phyloP scores from a whole-genome alignment of 2,329 filamentous ascomycete genomes.

The Cryphonectria naterciae region DNA sequence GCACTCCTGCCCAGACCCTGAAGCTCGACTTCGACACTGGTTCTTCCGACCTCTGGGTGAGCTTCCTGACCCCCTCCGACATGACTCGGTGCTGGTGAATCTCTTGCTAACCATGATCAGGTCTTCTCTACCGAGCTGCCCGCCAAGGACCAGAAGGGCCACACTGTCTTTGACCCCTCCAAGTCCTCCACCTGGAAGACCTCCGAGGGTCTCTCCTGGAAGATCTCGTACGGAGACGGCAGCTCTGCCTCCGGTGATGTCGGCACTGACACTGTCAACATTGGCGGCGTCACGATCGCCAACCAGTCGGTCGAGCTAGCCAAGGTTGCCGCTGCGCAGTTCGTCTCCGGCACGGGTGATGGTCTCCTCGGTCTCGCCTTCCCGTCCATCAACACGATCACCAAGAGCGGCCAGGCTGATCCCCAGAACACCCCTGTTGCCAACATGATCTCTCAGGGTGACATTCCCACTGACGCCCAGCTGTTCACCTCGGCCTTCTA shows the following conservation, averaged over 20 bases:
- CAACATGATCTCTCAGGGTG: slow-evolving; percentile 64
- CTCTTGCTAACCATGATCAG: slow-evolving; percentile 39
- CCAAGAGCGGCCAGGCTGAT: slow-evolving; percentile 43
- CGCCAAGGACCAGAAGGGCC: slow-evolving; percentile 42
- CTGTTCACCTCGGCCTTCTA: slow-evolving; percentile 70
- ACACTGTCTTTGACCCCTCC: slow-evolving; percentile 61
- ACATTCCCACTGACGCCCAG: slow-evolving; percentile 52
- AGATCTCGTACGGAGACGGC: slow-evolving; percentile 70
- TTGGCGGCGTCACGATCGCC: slow-evolving; percentile 66
- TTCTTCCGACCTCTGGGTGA: slow-evolving; percentile 70
- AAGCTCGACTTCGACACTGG: slow-evolving; percentile 73
- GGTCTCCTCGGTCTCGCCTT: slow-evolving; percentile 71
- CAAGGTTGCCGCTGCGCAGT: slow-evolving; percentile 60
- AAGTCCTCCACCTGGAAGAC: slow-evolving; percentile 65
- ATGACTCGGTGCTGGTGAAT: neutral
- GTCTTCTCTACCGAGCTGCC: slow-evolving; percentile 59
- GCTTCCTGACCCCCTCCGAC: slow-evolving; percentile 25
- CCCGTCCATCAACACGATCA: slow-evolving; percentile 65
- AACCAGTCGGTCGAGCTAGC: slow-evolving; percentile 69
- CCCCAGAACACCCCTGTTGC: slow-evolving; percentile 66
- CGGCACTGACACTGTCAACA: slow-evolving; percentile 62
- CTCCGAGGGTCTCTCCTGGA: slow-evolving; percentile 57
- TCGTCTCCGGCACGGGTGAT: slow-evolving; percentile 59
- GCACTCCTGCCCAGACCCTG: slow-evolving; percentile 65
- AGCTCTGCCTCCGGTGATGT: slow-evolving; percentile 69